Evolutionary conservation across 176 grass and related monocot species (phyloP), one percentile per base, ranked within the genome.

Genomic region (Sorghum bicolor): DNA sequence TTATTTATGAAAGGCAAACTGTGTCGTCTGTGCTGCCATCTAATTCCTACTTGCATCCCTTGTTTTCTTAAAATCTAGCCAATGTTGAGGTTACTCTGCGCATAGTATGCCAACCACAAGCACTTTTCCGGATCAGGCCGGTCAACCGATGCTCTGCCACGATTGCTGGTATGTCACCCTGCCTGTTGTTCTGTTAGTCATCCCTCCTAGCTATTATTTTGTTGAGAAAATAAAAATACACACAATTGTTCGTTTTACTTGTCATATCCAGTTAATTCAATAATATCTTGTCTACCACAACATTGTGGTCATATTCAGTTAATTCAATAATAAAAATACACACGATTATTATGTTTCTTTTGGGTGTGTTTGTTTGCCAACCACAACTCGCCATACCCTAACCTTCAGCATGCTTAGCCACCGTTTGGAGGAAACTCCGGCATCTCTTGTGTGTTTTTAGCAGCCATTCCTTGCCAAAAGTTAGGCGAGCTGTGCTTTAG

Each of bases 81-180:
- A 94, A 92, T 53, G 92, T 93, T 50, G 95, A 98, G 88, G 92
- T 93, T 77, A 86, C 92, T 28, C 70, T 98, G 64, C 79, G 69
- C 34, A 98, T 98, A 73, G 79, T 93, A 25, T 98, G 94, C 83
- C 92, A 94, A 77, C 95, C 92, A n/a, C 95, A 98, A 75, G 95
- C 95, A 29, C 72, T 98, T 64, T 98, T 98, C 60, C 89, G 95
- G 74, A 98, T 95, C 68, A 89, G 88, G 29, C 89, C 95, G 1
- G 91, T 98, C 24, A 98, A 93, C 67, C 86, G 95, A 19, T 98
- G 95, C 73, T 98, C 92, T 55, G 86, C 95, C 12, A 91, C 95
- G 4, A 98, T 98, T 72, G 95, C 92, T 74, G 95, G 92, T 98
- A 90, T 12, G 32, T 72, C 24, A 34, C 11, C 68, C 10, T 76